Evolutionary conservation across 2,329 filamentous ascomycete genomes (phyloP).

Genomic region (Pseudofabraea citricarpa): DNA sequence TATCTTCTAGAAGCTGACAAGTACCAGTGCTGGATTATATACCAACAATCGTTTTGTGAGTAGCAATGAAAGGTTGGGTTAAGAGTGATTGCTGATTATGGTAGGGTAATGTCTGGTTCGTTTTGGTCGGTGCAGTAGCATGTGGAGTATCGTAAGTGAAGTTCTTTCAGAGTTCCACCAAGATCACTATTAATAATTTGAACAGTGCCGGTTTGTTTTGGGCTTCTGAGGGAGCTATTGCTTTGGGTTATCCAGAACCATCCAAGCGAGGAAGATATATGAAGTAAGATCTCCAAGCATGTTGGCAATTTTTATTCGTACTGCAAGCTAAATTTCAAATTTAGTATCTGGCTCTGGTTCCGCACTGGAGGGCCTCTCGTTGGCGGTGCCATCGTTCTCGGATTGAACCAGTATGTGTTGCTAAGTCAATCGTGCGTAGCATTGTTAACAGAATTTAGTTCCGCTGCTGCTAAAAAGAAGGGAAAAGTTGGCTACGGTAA

Average conservation of each 20-base stretch:
- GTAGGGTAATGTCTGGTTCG: slow-evolving; percentile 57
- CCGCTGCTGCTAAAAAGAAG: background rate
- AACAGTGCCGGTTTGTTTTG: slow-evolving; percentile 56
- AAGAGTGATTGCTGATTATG: slow-evolving; percentile 28
- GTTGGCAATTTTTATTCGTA: too few species aligned
- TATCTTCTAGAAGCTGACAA: too few species aligned
- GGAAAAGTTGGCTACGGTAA: slow-evolving; percentile 16
- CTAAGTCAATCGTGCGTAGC: slow-evolving; percentile 17
- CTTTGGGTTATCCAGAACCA: slow-evolving; percentile 65
- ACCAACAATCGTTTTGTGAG: slow-evolving; percentile 60
- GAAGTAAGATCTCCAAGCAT: slow-evolving; percentile 18
- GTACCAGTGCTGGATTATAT: slow-evolving; percentile 56
- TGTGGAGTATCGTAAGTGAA: slow-evolving; percentile 47
- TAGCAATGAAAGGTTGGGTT: slow-evolving; percentile 35
- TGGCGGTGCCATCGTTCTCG: slow-evolving; percentile 65
- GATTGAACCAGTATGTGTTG: slow-evolving; percentile 46
- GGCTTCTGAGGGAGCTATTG: slow-evolving; percentile 69
- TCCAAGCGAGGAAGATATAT: slow-evolving; percentile 55
- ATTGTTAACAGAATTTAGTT: background rate
- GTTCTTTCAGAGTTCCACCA: background rate
- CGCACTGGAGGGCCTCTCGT: slow-evolving; percentile 59
- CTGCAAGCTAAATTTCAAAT: too few species aligned
- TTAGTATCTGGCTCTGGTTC: slow-evolving; percentile 58
- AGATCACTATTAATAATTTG: background rate
- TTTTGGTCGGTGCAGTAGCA: slow-evolving; percentile 60